Conservation (phyloP, 2,329 filamentous ascomycete genomes). For the Sclerotinia spermophila region DNA sequence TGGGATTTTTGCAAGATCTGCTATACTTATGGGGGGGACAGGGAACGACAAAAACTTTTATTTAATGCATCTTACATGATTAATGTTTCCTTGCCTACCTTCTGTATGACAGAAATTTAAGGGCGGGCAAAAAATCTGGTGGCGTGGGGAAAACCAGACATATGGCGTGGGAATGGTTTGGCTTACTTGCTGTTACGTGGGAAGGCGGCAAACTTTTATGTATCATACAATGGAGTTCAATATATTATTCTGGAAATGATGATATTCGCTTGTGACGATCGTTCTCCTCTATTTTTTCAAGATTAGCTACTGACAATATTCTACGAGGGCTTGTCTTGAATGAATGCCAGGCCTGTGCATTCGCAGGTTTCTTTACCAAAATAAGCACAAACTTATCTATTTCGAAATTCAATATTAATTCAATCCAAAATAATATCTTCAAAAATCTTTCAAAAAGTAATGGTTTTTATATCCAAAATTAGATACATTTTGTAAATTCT, state of each 20-base stretch:
- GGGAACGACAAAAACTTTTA: conserved; percentile 29
- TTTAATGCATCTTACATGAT: conserved; percentile 37
- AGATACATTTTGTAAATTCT: no score
- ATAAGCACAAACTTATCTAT: no score
- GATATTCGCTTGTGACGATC: background rate
- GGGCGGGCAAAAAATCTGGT: conserved; percentile 25
- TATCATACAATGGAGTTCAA: conserved; percentile 37
- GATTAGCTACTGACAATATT: background rate
- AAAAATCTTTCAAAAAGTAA: no score
- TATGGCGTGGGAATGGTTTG: conserved; percentile 35
- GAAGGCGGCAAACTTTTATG: conserved; percentile 28
- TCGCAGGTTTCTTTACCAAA: no score
- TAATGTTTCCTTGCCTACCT: conserved; percentile 33
- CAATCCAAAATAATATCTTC: no score
- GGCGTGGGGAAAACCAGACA: conserved; percentile 30
- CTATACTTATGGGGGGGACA: conserved; percentile 27
- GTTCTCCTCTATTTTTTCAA: background rate
- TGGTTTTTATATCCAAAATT: no score
- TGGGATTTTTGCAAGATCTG: conserved; percentile 34
- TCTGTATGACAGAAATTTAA: conserved; percentile 26
- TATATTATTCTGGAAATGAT: conserved; percentile 21
- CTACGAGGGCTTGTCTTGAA: no score
- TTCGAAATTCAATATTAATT: no score
- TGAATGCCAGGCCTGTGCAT: no score
- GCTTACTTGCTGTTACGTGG: conserved; percentile 28